These are phyloP conservation scores for Dysphania ambrosioides DNA, from an alignment of 148 eudicot genomes.

Conservation along the genomic window DNA sequence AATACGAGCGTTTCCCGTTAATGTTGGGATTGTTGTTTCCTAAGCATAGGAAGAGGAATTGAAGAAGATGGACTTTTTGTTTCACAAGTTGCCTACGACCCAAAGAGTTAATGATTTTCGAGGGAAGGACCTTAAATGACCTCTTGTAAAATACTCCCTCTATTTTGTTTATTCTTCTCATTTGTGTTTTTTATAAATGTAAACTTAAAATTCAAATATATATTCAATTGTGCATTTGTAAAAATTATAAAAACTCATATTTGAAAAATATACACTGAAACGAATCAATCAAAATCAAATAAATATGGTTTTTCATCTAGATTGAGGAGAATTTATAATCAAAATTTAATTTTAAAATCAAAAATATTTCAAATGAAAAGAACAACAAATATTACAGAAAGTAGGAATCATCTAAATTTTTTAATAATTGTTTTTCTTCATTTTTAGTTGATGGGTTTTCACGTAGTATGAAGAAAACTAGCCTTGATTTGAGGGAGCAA, in stretches of 20 bases:
- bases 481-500: conserved; percentile 22
- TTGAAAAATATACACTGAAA: no score
- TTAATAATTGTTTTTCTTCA: not conserved
- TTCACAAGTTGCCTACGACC: conserved; percentile 29
- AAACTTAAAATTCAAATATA: no score
- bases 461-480: conserved; percentile 16
- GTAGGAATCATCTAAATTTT: not conserved
- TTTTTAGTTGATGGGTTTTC: not conserved
- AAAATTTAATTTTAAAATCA: no score
- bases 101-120: conserved; percentile 23
- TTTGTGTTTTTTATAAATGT: no score
- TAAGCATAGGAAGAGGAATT: conserved; percentile 11
- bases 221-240: no score
- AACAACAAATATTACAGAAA: no score
- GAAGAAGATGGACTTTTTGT: conserved; percentile 17
- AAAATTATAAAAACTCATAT: no score
- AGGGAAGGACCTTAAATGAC: conserved; percentile 1
- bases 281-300: no score
- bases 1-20: conserved; percentile 33
- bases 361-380: no score
- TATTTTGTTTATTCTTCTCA: no score
- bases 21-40: conserved; percentile 31
- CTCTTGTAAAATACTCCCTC: not conserved
- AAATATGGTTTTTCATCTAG: no score
- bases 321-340: no score